Evolutionary conservation across 768 basidiomycete species (phyloP), one percentile per base, ranked within the genome.

Genomic region (Termitomyces sp.): DNA sequence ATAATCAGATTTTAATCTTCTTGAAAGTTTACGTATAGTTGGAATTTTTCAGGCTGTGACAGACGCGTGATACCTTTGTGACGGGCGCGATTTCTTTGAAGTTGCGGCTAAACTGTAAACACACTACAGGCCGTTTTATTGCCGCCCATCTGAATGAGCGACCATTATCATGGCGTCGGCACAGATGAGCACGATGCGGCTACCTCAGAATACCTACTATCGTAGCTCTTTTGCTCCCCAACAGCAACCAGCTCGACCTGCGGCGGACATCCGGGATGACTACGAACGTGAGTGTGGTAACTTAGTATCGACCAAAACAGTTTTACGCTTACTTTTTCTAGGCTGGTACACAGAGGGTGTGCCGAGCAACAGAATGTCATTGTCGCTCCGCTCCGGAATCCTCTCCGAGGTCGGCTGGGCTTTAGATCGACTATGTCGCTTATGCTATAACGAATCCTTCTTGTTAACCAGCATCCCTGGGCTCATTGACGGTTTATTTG

Each of bases 341-440:
- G 90, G 89, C 63, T 92, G 90, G 84, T 94, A 92, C 64, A 89
- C 91, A n/a, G 90, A 94, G 62, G 75, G 80, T 1, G 78, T 82
- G 2, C 76, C 88, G 0, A 86, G 76, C 66, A 98, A 98, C 68
- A 82, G 95, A 41, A 92, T 98, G 84, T 77, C 93, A n/a, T 83
- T 99, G 16, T 87, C 94, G 2, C 72, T 98, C 41, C 82, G 85
- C 25, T 98, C 92, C 14, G 88, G 85, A 5, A 87, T 98, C 46
- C 78, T 85, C 52, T 71, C 81, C 8, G 96, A 98, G 66, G 79
- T 94, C 55, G 84, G 84, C 55, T 98, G 93, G 90, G 91, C 94
- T 19, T 80, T 99, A 39, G 88, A 93, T 63, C 85, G 90, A 47
- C 80, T 98, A 10, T 85, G 88, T 59, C 82, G 90, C 19, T 77